phyloP scores from a whole-genome alignment of 225 moss, liverwort and hornwort species.

The Lunularia cruciata region DNA sequence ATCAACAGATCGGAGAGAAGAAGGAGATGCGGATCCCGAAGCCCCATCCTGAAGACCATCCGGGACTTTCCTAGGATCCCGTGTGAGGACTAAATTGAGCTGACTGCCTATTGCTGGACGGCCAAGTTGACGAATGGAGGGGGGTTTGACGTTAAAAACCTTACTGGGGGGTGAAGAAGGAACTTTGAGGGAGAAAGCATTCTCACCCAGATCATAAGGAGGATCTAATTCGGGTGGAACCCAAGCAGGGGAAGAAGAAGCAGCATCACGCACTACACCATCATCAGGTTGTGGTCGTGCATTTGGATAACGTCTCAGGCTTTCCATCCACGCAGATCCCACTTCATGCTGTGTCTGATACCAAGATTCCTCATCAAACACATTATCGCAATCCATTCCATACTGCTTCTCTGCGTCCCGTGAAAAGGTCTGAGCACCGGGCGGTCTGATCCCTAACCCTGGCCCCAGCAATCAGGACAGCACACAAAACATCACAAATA shows the following conservation, averaged over 20 bases:
- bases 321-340: conserved; percentile 23
- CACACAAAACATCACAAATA: no score
- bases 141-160: not conserved
- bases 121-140: conserved; percentile 8
- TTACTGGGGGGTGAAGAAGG: conserved; percentile 17
- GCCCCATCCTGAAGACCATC: no score
- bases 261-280: no score
- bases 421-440: no score
- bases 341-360: not conserved
- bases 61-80: not conserved
- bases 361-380: not conserved
- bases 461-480: no score
- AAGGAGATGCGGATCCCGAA: no score
- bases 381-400: not conserved
- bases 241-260: not conserved
- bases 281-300: not conserved
- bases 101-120: conserved; percentile 38
- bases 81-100: conserved; percentile 10
- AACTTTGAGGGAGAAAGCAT: conserved; percentile 19
- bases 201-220: conserved; percentile 26
- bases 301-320: conserved; percentile 16
- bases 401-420: not conserved
- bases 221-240: conserved; percentile 18
- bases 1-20: no score
- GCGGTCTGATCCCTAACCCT: not conserved